Evolutionary conservation across 345 rosid species (phyloP), one percentile per base, ranked within the genome.

Genomic region (Leavenworthia alabamica): DNA sequence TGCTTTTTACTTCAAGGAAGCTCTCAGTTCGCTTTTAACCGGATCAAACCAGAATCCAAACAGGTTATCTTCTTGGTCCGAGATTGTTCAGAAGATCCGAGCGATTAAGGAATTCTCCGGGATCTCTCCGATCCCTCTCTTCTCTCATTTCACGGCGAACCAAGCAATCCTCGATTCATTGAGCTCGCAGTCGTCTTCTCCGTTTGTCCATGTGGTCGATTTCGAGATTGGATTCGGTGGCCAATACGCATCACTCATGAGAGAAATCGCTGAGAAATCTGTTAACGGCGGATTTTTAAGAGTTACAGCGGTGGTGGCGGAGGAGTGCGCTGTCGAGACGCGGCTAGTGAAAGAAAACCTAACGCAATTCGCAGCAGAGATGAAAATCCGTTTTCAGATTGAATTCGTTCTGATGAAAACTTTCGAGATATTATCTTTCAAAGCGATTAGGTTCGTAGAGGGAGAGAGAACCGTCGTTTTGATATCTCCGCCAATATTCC

Each of bases 171-270:
- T 90, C 4, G 99, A 94, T 10, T 70, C 95, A 2, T 43, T 94
- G 0, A 80, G 71, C 16, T 84, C 85, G 1, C 65, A 54, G 7
- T 67, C 77, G 1, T 61, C 77, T n/a, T 67, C 73, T 27, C 82
- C 81, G 39, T 79, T 85, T 56, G 64, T 94, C 24, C 99, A 90
- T 67, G 77, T 94, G 24, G 78, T 94, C 7, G 99, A 94, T 49
- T 94, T 94, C 32, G 96, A 94, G 16, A 84, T 94, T 57, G 99
- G 97, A 13, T 74, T 90, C 33, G 99, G 97, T 5, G 86, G 95
- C 22, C 97, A 90, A 32, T 94, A 94, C 68, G 89, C 99, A 11
- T 94, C 95, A 8, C 72, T 94, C 41, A 80, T 94, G 87, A 79
- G 81, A 43, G 97, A 89, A 64, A 73, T 94, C 19, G 81, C 82